Conservation (phyloP, 352 stramenopile genomes). For the Phytophthora cryptogea region DNA sequence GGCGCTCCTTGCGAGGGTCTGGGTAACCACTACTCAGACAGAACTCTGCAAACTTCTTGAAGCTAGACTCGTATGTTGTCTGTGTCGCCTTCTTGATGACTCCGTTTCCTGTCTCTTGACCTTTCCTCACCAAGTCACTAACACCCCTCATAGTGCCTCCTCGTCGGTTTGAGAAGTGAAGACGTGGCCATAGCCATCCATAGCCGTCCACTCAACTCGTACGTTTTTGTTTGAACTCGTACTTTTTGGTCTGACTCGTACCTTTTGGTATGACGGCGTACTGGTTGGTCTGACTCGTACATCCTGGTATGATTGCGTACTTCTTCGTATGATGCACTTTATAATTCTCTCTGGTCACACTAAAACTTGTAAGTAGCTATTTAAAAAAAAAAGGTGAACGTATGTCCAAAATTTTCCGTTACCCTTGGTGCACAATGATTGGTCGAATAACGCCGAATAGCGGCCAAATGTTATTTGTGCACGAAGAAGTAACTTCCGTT, state of each 20-base stretch:
- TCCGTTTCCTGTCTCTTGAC: slow-evolving; percentile 1
- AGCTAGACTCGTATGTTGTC: slow-evolving; percentile 13
- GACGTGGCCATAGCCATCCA: neutral
- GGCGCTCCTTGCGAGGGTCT: slow-evolving; percentile 2
- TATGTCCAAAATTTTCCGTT: no score
- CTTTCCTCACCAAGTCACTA: neutral
- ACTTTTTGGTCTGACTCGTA: neutral
- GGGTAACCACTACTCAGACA: slow-evolving; percentile 2
- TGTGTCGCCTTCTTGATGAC: slow-evolving; percentile 15
- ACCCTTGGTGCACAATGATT: neutral
- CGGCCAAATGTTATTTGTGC: neutral
- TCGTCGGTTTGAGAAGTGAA: neutral
- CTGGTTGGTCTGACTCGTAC: neutral
- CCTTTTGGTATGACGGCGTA: neutral
- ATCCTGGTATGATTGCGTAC: slow-evolving; percentile 1
- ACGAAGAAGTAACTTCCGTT: neutral
- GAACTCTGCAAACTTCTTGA: slow-evolving; percentile 11
- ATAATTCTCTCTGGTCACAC: no score
- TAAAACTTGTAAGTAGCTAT: no score
- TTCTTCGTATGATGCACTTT: neutral
- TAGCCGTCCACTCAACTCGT: neutral
- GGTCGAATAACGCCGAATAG: slow-evolving; percentile 3
- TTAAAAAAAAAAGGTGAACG: no score
- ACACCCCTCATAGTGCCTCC: neutral
- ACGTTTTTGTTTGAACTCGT: neutral